Base-by-base conservation (phyloP, 768 basidiomycete species). In the Suillus fuscotomentosus region DNA sequence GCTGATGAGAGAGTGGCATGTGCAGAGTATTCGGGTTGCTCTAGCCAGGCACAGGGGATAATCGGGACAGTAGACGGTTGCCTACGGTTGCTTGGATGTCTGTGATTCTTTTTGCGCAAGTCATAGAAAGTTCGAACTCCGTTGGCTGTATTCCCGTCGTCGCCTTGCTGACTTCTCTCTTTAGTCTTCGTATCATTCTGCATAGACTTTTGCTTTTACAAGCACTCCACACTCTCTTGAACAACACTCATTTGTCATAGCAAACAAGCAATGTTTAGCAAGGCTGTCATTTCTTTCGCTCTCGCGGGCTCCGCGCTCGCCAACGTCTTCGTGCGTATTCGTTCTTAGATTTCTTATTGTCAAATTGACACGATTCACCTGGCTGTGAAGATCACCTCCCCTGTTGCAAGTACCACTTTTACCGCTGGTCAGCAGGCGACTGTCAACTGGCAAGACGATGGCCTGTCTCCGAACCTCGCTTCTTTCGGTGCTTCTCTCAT, bases 371-470 rank as follows among this genome's bases (percentile, higher is more conserved):
- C 14, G 48, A 63, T 22, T 10, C 50, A 61, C 45, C 36, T 48
- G 48, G 63, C 53, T 65, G 60, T 57, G 20, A 63, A 92, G 91
- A 75, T 87, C 15, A 93, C 89, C 15, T 61, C 71, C 2, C 91
- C 91, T 3, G 77, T 83, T 17, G 74, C 78, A 10, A 45, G 78
- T 0, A 81, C 84, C 13, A 76, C 70, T 8, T 84, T 82, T 69
- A 68, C 80, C 17, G 88, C 78, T 62, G 89, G 89, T 6, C 76
- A 85, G 67, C 62, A 66, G 11, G 77, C 80, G 15, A 82, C 79
- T 14, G 70, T 93, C 60, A 72, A 64, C 43, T 94, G 91, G 91
- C 71, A 82, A 65, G 90, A 92, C 53, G 78, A 83, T 63, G 80
- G 80, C 60, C 60, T 31, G 0, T 2, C 76, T 2, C 89, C 91